Percentiles rank a stretch among this genome's conserved stretches.
These are phyloP conservation scores for Schizophyllum commune DNA, from an alignment of 1,284 basidiomycete species.

Conservation along the genomic window DNA sequence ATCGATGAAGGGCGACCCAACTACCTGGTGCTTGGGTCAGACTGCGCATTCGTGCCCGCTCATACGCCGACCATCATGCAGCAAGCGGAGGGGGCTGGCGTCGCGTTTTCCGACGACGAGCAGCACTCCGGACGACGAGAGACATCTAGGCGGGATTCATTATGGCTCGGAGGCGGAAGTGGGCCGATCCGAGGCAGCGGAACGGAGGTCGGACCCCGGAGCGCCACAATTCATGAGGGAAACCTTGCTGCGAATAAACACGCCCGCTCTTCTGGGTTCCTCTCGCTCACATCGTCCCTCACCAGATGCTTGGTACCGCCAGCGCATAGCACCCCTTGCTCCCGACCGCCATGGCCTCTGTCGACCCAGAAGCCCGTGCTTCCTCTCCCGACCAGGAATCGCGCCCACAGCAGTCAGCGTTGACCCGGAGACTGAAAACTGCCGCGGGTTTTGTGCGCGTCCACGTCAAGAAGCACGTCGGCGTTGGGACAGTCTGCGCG, in stretches of 20 bases:
- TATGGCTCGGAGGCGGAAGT: not conserved
- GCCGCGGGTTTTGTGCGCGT: not conserved
- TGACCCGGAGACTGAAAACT: not conserved
- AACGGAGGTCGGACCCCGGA: not conserved
- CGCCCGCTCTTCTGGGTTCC: not conserved
- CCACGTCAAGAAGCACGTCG: constrained; percentile 47
- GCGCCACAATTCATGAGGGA: not conserved
- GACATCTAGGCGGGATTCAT: not conserved
- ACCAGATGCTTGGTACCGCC: not conserved
- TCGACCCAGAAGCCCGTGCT: not conserved
- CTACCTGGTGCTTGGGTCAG: not conserved
- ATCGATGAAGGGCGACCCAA: not conserved
- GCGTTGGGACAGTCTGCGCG: constrained; percentile 51
- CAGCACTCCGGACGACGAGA: not conserved
- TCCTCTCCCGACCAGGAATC: not conserved
- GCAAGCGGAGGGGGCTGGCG: too few species aligned
- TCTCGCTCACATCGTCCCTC: not conserved
- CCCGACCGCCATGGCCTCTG: not conserved
- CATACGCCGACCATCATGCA: too few species aligned
- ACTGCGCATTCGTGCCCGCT: too few species aligned
- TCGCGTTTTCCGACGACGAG: not conserved
- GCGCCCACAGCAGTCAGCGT: not conserved
- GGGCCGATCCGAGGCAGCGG: not conserved
- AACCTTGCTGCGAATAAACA: not conserved
- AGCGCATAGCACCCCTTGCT: not conserved